These are phyloP conservation scores for Aspergillus tubingensis DNA, from an alignment of 2,329 filamentous ascomycete genomes.

Conservation along the genomic window DNA sequence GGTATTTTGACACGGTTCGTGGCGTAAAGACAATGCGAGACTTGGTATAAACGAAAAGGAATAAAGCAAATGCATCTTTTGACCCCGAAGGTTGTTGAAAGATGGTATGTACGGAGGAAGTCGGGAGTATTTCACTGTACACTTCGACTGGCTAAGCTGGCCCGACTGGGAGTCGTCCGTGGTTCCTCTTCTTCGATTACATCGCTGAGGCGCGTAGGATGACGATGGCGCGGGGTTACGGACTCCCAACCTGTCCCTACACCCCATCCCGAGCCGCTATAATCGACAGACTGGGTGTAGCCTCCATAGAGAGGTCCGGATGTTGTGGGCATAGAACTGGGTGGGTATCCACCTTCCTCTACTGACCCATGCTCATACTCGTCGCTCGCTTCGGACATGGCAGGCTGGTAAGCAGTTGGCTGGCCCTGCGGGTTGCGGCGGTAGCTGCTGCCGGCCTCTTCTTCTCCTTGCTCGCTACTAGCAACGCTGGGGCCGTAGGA, in stretches of 20 bases:
- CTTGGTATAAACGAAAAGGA: conserved; percentile 3
- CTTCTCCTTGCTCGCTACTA: conserved; percentile 64
- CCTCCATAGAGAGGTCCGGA: conserved; percentile 30
- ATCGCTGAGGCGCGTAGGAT: conserved; percentile 85
- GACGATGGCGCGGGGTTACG: conserved; percentile 73
- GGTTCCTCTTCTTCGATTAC: conserved; percentile 84
- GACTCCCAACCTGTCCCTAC: conserved; percentile 70
- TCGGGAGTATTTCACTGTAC: conserved; percentile 23
- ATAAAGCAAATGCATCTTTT: conserved; percentile 9
- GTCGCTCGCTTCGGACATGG: conserved; percentile 53
- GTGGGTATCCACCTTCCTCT: conserved; percentile 44
- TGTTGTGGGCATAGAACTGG: conserved; percentile 26
- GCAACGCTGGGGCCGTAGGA: conserved; percentile 53
- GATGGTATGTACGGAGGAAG: conserved; percentile 18
- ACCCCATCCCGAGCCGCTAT: conserved; percentile 67
- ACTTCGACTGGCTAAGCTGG: conserved; percentile 47
- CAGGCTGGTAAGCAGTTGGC: conserved; percentile 57
- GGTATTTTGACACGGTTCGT: conserved; percentile 8
- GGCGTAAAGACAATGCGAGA: conserved; percentile 5
- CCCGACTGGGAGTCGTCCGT: conserved; percentile 67
- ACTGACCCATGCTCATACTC: conserved; percentile 55
- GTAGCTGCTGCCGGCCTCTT: conserved; percentile 70
- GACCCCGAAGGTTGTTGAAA: background rate
- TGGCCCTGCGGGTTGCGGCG: conserved; percentile 63
- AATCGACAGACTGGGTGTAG: conserved; percentile 56